Evolutionary conservation across 169 alveolate genomes (phyloP), one percentile per base, ranked within the genome.

Genomic region (Cryptosporidium sp.): DNA sequence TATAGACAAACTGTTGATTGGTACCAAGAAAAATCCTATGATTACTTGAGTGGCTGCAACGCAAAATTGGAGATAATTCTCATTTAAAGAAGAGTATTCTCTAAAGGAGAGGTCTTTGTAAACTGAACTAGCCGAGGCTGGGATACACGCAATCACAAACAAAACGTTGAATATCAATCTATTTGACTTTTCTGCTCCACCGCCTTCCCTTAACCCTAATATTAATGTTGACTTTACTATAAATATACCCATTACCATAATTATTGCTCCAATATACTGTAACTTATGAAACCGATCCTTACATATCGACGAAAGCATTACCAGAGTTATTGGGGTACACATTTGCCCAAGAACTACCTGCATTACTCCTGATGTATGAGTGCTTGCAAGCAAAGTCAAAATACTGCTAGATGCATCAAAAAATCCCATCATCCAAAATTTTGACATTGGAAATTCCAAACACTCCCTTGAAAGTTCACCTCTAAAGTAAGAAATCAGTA

Each of bases 311-410:
- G 92, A 31, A n/a, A 52, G 48, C 91, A 68, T 86, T 48, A 45
- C 45, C 35, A 91, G 84, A 43, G 84, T 85, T 37, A 91, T 85
- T 48, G 92, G 92, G 2, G 91, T 91, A 55, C 92, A 71, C 62
- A 73, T 33, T 84, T 91, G 93, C 35, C 85, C 86, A 39, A 91
- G 85, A 43, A 91, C 86, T 26, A 91, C 93, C 52, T 91, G 93
- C 84, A 84, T 69, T 52, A 70, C 86, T 41, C 93, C 93, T 65
- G 92, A 61, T 23, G 93, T 91, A 33, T 91, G 92, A 29, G 85
- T 86, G 12, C 92, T 91, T 35, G 91, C 93, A 45, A 91, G 73
- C 23, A 91, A 69, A 29, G 89, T 70, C 65, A 84, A 51, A 3
- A 91, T 75, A 37, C 93, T 91, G 23, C 91, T 41, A 21, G 85